Percentiles rank a stretch among this genome's conserved stretches.
These are phyloP conservation scores for Pyronema omphalodes DNA, from an alignment of 495 filamentous ascomycete genomes.

Conservation along the genomic window DNA sequence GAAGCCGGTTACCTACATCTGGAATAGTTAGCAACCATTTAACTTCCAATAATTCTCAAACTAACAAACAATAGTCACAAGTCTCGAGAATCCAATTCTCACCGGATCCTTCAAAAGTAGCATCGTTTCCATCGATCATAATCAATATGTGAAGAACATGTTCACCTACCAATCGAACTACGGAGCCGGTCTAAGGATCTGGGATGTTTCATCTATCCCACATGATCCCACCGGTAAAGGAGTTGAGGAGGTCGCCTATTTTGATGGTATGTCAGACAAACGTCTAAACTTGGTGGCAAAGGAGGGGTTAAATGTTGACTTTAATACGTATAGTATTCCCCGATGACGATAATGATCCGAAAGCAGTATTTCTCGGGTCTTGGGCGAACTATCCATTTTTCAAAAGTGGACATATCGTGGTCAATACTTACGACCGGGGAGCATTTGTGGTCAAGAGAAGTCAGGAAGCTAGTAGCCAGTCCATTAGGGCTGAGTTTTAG, in stretches of 20 bases:
- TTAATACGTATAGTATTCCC: slow-evolving; percentile 29
- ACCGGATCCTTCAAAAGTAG: slow-evolving; percentile 38
- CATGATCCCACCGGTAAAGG: slow-evolving; percentile 35
- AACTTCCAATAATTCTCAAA: too few species aligned
- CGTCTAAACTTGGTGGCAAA: neutral
- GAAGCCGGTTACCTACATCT: slow-evolving; percentile 38
- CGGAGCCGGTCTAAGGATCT: slow-evolving; percentile 38
- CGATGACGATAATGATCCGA: slow-evolving; percentile 34
- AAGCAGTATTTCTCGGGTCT: slow-evolving; percentile 38
- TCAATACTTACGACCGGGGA: slow-evolving; percentile 44
- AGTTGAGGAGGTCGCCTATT: slow-evolving; percentile 38
- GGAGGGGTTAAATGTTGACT: neutral
- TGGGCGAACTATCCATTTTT: slow-evolving; percentile 42
- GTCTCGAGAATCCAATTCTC: slow-evolving; percentile 30
- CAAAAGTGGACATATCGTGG: slow-evolving; percentile 36
- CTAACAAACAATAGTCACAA: slow-evolving; percentile 7
- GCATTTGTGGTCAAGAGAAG: slow-evolving; percentile 20
- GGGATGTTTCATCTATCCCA: slow-evolving; percentile 37
- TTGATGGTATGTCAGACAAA: slow-evolving; percentile 30
- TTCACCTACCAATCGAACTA: slow-evolving; percentile 41
- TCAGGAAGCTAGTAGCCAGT: slow-evolving; percentile 1
- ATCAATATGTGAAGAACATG: slow-evolving; percentile 40
- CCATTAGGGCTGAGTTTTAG: slow-evolving; percentile 13
- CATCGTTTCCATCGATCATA: slow-evolving; percentile 39
- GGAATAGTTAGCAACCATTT: slow-evolving; percentile 30